These are phyloP conservation scores for Pseudofabraea citricarpa DNA, from an alignment of 2,329 filamentous ascomycete genomes.

Conservation along the genomic window DNA sequence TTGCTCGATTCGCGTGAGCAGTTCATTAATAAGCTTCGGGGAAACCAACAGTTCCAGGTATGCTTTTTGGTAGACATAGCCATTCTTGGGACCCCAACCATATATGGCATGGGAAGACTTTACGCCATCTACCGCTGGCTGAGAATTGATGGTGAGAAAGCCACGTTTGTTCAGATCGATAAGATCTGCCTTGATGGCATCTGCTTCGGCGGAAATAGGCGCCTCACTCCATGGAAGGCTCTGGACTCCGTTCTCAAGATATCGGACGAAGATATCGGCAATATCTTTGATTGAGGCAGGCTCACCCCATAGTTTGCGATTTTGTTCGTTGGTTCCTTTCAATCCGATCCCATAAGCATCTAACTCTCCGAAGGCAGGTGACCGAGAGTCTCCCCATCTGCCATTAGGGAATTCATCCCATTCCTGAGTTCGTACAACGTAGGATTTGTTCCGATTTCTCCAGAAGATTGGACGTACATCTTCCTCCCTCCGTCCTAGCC, in stretches of 20 bases:
- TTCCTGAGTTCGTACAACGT: conserved; percentile 90
- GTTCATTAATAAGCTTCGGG: conserved; percentile 69
- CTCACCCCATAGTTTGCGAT: conserved; percentile 90
- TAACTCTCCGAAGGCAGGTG: conserved; percentile 91
- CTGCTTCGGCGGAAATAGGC: conserved; percentile 76
- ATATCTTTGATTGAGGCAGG: conserved; percentile 77
- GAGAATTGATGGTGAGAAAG: conserved; percentile 93
- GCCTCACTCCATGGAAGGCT: conserved; percentile 92
- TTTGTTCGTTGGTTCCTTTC: conserved; percentile 92
- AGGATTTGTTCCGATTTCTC: conserved; percentile 94
- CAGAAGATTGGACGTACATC: conserved; percentile 98
- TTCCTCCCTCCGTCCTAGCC: conserved; percentile 80
- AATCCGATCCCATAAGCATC: conserved; percentile 92
- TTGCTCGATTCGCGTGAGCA: conserved; percentile 72
- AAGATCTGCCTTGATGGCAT: conserved; percentile 71
- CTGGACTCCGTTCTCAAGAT: conserved; percentile 75
- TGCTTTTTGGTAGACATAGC: conserved; percentile 97
- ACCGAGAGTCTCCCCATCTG: conserved; percentile 95
- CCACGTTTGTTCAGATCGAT: conserved; percentile 81
- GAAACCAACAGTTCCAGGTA: conserved; percentile 90
- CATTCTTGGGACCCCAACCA: conserved; percentile 92
- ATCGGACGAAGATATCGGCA: conserved; percentile 76
- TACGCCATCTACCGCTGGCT: conserved; percentile 87
- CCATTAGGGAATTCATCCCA: conserved; percentile 99
- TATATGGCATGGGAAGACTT: conserved; percentile 83